Percentiles rank a stretch among this genome's conserved stretches.
phyloP scores from a whole-genome alignment of 164 flowering plant species.

The Litsea cubeba region DNA sequence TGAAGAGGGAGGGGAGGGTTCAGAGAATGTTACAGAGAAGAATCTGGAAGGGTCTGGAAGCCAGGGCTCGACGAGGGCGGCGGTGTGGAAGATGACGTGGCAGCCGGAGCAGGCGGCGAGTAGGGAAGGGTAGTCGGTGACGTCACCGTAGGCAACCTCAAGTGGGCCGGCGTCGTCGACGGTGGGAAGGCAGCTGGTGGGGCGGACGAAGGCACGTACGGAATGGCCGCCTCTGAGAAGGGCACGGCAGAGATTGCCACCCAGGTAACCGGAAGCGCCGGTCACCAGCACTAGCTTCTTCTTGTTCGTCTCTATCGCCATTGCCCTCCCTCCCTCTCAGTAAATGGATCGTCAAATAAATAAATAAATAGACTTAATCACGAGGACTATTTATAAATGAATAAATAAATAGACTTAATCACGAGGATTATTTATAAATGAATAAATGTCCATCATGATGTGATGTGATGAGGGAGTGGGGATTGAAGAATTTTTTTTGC shows the following conservation, averaged over 20 bases:
- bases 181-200: slow-evolving; percentile 50
- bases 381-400: too few relatives aligned
- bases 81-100: slow-evolving; percentile 71
- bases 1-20: not conserved
- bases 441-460: too few relatives aligned
- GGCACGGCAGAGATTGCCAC: slow-evolving; percentile 65
- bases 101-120: slow-evolving; percentile 65
- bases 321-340: too few relatives aligned
- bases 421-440: too few relatives aligned
- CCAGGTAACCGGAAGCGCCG: slow-evolving; percentile 89
- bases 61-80: slow-evolving; percentile 95
- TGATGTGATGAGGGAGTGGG: too few relatives aligned
- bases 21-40: slow-evolving; percentile 38
- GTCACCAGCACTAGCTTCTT: slow-evolving; percentile 51
- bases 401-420: too few relatives aligned
- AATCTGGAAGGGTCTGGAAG: slow-evolving; percentile 75
- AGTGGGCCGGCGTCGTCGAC: slow-evolving; percentile 18
- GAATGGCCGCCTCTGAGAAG: slow-evolving; percentile 51
- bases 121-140: slow-evolving; percentile 69
- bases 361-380: too few relatives aligned
- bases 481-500: too few relatives aligned
- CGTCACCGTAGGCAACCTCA: slow-evolving; percentile 74
- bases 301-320: too few relatives aligned
- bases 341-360: too few relatives aligned
- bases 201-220: slow-evolving; percentile 80